Evolutionary conservation across 2,329 filamentous ascomycete genomes (phyloP).

Genomic region (Claviceps sp.): DNA sequence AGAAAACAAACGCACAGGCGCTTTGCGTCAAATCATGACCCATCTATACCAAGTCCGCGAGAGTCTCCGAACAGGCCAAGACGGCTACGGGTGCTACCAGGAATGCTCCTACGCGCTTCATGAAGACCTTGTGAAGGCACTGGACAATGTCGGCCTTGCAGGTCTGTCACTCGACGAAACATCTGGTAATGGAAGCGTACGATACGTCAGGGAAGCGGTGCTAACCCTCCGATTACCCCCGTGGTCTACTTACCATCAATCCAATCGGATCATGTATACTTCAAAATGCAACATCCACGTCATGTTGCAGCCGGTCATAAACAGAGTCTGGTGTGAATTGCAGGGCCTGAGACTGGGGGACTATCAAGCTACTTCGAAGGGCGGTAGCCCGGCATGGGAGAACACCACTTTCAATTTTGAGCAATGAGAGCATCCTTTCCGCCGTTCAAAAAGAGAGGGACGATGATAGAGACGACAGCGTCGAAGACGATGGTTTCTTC

Average conservation of each 20-base stretch:
- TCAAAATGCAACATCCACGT: background rate
- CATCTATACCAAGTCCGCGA: background rate
- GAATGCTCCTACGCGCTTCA: background rate
- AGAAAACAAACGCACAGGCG: background rate
- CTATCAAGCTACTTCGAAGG: background rate
- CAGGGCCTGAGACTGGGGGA: background rate
- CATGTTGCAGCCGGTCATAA: background rate
- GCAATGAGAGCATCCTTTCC: too few relatives aligned
- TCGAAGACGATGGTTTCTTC: too few relatives aligned
- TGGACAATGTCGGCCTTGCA: background rate
- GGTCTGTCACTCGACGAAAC: background rate
- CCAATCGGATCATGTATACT: background rate
- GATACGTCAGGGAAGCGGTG: background rate
- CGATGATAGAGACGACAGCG: too few relatives aligned
- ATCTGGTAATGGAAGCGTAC: background rate
- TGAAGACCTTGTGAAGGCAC: background rate
- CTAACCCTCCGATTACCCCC: background rate
- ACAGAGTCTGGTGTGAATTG: rapidly evolving
- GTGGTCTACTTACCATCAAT: background rate
- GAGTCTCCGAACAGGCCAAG: background rate
- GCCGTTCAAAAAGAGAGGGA: too few relatives aligned
- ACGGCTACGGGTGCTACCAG: background rate
- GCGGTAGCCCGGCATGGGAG: too few relatives aligned
- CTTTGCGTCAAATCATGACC: rapidly evolving
- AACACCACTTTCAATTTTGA: too few relatives aligned